A percentile compares a stretch with the other conserved stretches of the same genome.
Evolutionary conservation across 129 eudicot genomes (phyloP).

Genomic region (Kitagawia praeruptora): DNA sequence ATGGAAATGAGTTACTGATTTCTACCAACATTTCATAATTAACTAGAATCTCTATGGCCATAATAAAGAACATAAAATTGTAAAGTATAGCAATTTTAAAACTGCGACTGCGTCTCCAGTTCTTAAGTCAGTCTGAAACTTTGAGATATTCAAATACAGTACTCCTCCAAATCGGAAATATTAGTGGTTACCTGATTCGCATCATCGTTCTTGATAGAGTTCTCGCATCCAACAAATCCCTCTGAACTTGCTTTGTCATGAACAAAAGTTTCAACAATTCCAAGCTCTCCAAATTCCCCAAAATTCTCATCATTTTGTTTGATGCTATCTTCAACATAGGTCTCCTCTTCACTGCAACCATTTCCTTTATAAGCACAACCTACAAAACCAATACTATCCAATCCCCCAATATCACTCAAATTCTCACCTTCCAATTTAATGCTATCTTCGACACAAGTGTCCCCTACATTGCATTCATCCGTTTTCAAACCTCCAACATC

Average conservation of each 20-base stretch:
- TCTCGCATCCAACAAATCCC: neutral
- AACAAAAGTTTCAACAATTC: neutral
- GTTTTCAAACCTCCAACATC: neutral
- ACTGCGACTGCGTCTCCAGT: neutral
- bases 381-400: neutral
- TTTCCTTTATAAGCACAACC: neutral
- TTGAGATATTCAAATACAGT: neutral
- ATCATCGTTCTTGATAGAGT: neutral
- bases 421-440: constrained; percentile 3
- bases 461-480: neutral
- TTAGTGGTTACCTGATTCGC: neutral
- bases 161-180: neutral
- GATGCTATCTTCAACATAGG: constrained; percentile 5
- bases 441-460: neutral
- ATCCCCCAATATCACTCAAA: neutral
- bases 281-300: neutral
- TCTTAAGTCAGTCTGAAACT: neutral
- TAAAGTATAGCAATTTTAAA: neutral
- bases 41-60: neutral
- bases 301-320: neutral
- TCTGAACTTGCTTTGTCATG: neutral
- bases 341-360: neutral
- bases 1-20: neutral
- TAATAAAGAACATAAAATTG: neutral
- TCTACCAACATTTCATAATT: neutral